Percentiles rank a stretch among this genome's conserved stretches.
Conservation (phyloP, 2,329 filamentous ascomycete genomes). For the Clonostachys rhizophaga region DNA sequence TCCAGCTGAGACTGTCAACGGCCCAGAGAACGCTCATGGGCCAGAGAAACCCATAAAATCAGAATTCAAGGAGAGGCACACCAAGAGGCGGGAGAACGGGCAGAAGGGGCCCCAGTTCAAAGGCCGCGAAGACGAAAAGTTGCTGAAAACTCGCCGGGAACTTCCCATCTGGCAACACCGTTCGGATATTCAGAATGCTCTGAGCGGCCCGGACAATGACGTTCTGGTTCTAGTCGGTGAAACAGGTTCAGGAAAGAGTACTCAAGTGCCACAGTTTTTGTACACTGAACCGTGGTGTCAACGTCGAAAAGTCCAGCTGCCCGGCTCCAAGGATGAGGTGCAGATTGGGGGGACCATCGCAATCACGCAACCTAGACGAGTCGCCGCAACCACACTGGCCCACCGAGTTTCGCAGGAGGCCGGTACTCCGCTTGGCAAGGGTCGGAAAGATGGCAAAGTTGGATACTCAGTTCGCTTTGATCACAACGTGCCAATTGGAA, state of each 20-base stretch:
- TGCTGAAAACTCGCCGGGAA: constrained; percentile 51
- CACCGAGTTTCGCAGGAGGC: constrained; percentile 79
- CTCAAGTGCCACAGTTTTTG: constrained; percentile 90
- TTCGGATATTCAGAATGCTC: constrained; percentile 60
- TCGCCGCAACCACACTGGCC: constrained; percentile 89
- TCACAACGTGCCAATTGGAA: constrained; percentile 74
- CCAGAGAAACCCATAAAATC: background rate
- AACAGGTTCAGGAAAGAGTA: constrained; percentile 95
- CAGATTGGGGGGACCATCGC: constrained; percentile 77
- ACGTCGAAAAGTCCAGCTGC: constrained; percentile 47
- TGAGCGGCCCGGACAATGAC: constrained; percentile 48
- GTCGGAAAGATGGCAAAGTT: constrained; percentile 47
- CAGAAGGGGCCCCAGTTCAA: constrained; percentile 5
- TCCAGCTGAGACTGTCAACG: constrained; percentile 14
- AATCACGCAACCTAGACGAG: constrained; percentile 88
- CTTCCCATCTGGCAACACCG: constrained; percentile 79
- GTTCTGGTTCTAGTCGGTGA: constrained; percentile 86
- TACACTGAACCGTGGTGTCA: constrained; percentile 75
- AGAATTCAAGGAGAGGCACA: background rate
- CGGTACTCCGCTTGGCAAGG: constrained; percentile 44
- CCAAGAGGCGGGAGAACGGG: background rate
- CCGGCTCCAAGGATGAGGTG: constrained; percentile 29
- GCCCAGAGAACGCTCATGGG: constrained; percentile 5
- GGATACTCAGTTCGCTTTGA: constrained; percentile 97
- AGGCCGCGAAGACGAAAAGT: constrained; percentile 16